Evolutionary conservation across 768 basidiomycete genomes (phyloP).

Genomic region (Daedaleopsis sinensis): DNA sequence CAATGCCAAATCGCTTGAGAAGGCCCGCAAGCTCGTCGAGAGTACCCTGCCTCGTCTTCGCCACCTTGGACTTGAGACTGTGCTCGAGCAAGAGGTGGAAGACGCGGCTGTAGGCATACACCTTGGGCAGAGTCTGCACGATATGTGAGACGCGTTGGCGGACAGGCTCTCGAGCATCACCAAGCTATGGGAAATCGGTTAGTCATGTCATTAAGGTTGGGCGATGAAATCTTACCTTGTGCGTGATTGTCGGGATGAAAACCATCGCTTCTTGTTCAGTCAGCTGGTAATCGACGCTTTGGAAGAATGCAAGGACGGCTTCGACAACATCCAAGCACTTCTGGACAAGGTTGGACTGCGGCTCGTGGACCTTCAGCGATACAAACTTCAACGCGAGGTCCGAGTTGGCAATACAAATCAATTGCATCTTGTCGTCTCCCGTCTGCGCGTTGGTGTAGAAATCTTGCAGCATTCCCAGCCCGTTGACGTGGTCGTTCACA

Average conservation of each 20-base stretch:
- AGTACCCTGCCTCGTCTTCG: slow-evolving; percentile 87
- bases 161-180: slow-evolving; percentile 86
- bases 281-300: slow-evolving; percentile 72
- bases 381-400: slow-evolving; percentile 94
- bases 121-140: slow-evolving; percentile 81
- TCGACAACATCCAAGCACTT: slow-evolving; percentile 90
- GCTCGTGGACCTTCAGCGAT: slow-evolving; percentile 87
- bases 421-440: slow-evolving; percentile 60
- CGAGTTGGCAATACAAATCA: slow-evolving; percentile 79
- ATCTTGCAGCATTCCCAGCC: slow-evolving; percentile 72
- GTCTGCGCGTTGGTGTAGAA: slow-evolving; percentile 65
- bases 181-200: slow-evolving; percentile 59
- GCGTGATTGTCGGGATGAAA: slow-evolving; percentile 86
- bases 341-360: slow-evolving; percentile 85
- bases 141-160: slow-evolving; percentile 81
- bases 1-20: slow-evolving; percentile 80
- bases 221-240: slow-evolving; percentile 68
- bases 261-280: slow-evolving; percentile 86
- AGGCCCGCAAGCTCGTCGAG: slow-evolving; percentile 81
- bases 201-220: too few relatives aligned
- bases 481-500: slow-evolving; percentile 88
- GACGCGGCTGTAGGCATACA: slow-evolving; percentile 92
- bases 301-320: slow-evolving; percentile 74
- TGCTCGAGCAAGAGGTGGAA: slow-evolving; percentile 88
- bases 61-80: slow-evolving; percentile 87